phyloP scores from a whole-genome alignment of 805 yeast genomes.

The Blastobotrys robertii region DNA sequence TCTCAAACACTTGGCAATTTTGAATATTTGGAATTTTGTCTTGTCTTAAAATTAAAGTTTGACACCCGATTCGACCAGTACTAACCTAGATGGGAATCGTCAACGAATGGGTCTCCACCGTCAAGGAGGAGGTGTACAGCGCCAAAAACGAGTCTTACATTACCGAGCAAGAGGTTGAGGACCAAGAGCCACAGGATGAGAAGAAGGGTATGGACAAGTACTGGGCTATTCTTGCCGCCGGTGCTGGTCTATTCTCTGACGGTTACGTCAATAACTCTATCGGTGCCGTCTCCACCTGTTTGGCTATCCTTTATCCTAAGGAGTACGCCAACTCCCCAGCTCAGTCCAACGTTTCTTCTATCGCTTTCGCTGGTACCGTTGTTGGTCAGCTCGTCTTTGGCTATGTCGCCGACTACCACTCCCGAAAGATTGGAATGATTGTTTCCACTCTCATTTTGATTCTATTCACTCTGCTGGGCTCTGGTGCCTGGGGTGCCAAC shows the following conservation, averaged over 20 bases:
- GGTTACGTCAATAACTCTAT: conserved; percentile 86
- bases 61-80: too few species aligned
- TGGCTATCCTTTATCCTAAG: conserved; percentile 53
- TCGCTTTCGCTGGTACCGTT: conserved; percentile 88
- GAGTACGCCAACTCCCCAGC: conserved; percentile 58
- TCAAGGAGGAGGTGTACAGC: too few species aligned
- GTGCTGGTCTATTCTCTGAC: conserved; percentile 89
- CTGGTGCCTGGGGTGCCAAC: conserved; percentile 81
- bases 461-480: conserved; percentile 63
- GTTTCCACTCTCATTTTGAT: conserved; percentile 67
- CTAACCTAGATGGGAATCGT: too few species aligned
- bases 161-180: background rate
- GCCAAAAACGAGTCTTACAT: too few species aligned
- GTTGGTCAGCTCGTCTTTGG: conserved; percentile 81
- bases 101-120: too few species aligned
- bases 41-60: conserved; percentile 13
- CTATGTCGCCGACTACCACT: conserved; percentile 63
- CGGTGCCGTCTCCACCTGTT: conserved; percentile 64
- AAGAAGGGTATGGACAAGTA: conserved; percentile 24
- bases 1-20: too few species aligned
- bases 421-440: conserved; percentile 79
- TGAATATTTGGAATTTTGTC: conserved; percentile 18
- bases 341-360: conserved; percentile 69
- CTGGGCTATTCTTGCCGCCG: conserved; percentile 73
- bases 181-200: background rate